Evolutionary conservation across 352 stramenopile species (phyloP).

Genomic region (Phytophthora citrophthora): DNA sequence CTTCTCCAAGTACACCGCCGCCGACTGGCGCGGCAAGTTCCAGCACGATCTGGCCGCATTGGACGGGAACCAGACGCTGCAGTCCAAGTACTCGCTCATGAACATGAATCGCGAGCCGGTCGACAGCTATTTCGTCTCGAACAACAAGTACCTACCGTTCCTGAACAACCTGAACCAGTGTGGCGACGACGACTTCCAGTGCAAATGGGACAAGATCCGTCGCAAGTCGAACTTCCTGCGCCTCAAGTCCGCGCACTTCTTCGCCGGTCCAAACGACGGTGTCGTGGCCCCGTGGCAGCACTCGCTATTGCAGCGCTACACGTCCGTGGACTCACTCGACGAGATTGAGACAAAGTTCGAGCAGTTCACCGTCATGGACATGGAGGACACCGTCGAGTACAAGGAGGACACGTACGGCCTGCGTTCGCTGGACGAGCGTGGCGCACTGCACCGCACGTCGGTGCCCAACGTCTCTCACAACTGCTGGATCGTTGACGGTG

Average conservation of each 20-base stretch:
- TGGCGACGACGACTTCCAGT: conserved; percentile 6
- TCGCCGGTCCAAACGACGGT: conserved; percentile 41
- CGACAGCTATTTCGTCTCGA: conserved; percentile 28
- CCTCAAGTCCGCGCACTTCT: conserved; percentile 44
- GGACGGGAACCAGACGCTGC: conserved; percentile 34
- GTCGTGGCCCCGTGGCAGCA: conserved; percentile 48
- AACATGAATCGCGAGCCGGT: conserved; percentile 47
- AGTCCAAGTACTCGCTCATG: conserved; percentile 44
- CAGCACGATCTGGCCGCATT: conserved; percentile 45
- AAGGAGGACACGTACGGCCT: conserved; percentile 41
- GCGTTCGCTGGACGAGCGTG: conserved; percentile 33
- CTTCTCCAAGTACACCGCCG: conserved; percentile 33
- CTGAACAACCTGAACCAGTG: conserved; percentile 43
- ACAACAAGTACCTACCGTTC: conserved; percentile 43
- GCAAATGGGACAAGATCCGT: conserved; percentile 25
- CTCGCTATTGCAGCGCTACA: conserved; percentile 43
- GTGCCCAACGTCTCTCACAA: conserved; percentile 35
- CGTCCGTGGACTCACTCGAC: conserved; percentile 32
- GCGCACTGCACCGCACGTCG: conserved; percentile 18
- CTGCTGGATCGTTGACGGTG: conserved; percentile 51
- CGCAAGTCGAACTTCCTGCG: conserved; percentile 50
- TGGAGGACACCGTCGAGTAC: conserved; percentile 40
- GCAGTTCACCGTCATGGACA: conserved; percentile 24
- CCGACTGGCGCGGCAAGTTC: conserved; percentile 37
- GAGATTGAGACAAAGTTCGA: conserved; percentile 28